These are phyloP conservation scores for Neofusicoccum cordaticola DNA, from an alignment of 2,329 filamentous ascomycete genomes.

Conservation along the genomic window DNA sequence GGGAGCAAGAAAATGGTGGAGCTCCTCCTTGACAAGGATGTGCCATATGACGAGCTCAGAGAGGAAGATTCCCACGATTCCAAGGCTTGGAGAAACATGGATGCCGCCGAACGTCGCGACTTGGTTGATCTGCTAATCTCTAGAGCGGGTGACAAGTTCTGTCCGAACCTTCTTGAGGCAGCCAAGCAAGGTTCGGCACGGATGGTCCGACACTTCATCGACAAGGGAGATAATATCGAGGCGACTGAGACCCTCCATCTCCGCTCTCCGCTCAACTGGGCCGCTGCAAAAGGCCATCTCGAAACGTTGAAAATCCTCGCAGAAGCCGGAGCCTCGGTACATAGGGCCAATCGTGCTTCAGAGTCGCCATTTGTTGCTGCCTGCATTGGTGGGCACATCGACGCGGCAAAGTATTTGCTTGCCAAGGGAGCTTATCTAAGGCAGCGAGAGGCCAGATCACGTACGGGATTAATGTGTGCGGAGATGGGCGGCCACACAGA, in stretches of 20 bases:
- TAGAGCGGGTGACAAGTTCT: background rate
- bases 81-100: background rate
- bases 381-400: background rate
- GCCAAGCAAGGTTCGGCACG: background rate
- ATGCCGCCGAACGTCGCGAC: background rate
- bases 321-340: background rate
- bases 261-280: constrained; percentile 1
- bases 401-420: background rate
- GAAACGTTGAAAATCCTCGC: background rate
- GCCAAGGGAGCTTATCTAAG: background rate
- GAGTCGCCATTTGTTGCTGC: background rate
- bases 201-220: background rate
- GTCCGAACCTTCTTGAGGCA: background rate
- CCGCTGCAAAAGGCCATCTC: constrained; percentile 3
- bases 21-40: background rate
- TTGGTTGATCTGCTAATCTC: background rate
- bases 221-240: background rate
- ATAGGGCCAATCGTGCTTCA: background rate
- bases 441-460: background rate
- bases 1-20: background rate
- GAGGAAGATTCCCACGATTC: background rate
- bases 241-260: background rate
- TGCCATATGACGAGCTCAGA: background rate
- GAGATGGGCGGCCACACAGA: background rate
- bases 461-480: background rate